Evolutionary conservation across 2,329 filamentous ascomycete genomes (phyloP), one percentile per base, ranked within the genome.

Genomic region (Diaporthe ilicicola): DNA sequence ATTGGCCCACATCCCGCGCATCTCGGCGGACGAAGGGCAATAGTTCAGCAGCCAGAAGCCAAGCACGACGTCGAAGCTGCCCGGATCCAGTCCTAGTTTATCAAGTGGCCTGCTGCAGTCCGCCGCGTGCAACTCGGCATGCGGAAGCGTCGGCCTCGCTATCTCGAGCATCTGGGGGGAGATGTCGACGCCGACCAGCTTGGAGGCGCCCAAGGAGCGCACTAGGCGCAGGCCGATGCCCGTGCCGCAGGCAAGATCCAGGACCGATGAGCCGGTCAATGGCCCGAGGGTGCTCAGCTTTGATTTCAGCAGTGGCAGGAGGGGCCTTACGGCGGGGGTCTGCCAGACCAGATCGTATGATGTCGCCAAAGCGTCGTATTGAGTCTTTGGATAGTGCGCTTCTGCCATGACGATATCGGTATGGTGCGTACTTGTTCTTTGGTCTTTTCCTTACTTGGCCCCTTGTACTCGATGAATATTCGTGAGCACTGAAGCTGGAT

Each of bases 271-370:
- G n/a, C 44, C 59, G 44, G 19, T 5, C 3, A 50, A 8, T 19
- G 59, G 8, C 19, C 59, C 59, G 3, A 64, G 19, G 3, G 42
- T 24, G 29, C 59, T 19, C 27, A 64, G 34, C 3, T 1, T 50
- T n/a, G 59, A 48, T 9, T 50, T 37, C 6, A 64, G n/a, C 10
- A 64, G 44, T 3, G 59, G 59, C 7, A 64, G 59, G 44, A 64
- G 59, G 44, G 29, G 19, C 12, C 17, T 17, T 0, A 64, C 44
- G 44, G 59, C 59, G n/a, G 29, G 59, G 34, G 22, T 34, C 1
- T 42, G 37, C 59, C 59, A 64, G 42, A 64, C 44, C 3, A 64
- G 44, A 9, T 64, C 59, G 44, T 64, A 64, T 15, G 59, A 64
- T 9, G 59, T 64, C 13, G 59, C 59, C 19, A 64, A 48, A 12